A percentile compares a stretch with the other conserved stretches of the same genome.
phyloP scores from a whole-genome alignment of 495 filamentous ascomycete species.

The Aspergillus haitiensis region DNA sequence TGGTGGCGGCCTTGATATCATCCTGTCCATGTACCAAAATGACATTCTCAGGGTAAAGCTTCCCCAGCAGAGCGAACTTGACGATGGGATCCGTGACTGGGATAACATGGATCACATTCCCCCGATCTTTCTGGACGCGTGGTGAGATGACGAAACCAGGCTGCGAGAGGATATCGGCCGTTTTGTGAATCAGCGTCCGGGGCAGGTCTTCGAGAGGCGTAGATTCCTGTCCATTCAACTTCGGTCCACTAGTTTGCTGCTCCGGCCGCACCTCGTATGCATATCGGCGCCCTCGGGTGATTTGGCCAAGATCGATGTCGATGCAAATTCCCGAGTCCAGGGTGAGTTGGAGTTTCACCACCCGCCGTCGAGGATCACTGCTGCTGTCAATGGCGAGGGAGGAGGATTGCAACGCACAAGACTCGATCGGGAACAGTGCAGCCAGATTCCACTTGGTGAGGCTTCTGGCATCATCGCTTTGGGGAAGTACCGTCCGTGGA shows the following conservation, averaged over 20 bases:
- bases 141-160: constrained; percentile 6
- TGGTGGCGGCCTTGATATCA: constrained; percentile 3
- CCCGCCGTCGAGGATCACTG: constrained; percentile 1
- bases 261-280: constrained; percentile 7
- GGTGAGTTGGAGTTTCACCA: constrained; percentile 9
- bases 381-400: constrained; percentile 8
- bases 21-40: constrained; percentile 8
- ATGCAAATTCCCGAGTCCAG: constrained; percentile 11
- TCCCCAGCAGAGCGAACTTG: constrained; percentile 8
- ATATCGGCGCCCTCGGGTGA: constrained; percentile 3
- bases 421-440: constrained; percentile 5
- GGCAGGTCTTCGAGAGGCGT: not conserved
- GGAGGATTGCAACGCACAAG: constrained; percentile 9
- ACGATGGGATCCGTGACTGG: constrained; percentile 9
- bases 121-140: not conserved
- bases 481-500: not conserved
- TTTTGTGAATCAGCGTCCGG: constrained; percentile 6
- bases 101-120: constrained; percentile 7
- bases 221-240: constrained; percentile 2
- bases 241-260: not conserved
- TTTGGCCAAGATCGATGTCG: constrained; percentile 7
- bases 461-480: constrained; percentile 6
- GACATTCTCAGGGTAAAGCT: constrained; percentile 10
- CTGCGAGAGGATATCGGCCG: constrained; percentile 9
- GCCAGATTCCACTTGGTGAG: constrained; percentile 10